Evolutionary conservation across 2,329 filamentous ascomycete genomes (phyloP).

Genomic region (Diaporthe sp.): DNA sequence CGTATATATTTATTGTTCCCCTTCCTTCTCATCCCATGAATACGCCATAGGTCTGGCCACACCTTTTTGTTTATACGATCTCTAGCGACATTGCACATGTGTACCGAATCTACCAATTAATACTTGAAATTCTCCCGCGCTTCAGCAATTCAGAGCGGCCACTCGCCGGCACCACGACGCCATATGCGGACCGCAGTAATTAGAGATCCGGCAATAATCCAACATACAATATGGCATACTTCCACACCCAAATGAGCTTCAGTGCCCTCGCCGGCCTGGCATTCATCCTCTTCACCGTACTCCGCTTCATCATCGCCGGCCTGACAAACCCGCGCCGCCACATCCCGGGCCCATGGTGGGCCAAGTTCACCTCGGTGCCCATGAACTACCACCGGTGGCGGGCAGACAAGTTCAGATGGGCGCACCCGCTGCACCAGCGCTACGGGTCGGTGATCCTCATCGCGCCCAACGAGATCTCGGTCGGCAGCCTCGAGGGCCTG

Average conservation of each 20-base stretch:
- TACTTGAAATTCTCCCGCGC: too few relatives aligned
- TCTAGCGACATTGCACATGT: neutral
- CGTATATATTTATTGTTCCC: neutral
- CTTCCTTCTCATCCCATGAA: neutral
- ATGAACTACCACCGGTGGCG: conserved; percentile 32
- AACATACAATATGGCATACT: neutral
- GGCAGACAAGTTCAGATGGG: conserved; percentile 31
- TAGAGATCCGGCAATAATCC: neutral
- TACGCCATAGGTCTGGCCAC: too few relatives aligned
- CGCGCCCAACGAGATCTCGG: conserved; percentile 36
- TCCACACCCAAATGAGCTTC: neutral
- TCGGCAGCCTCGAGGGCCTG: conserved; percentile 32
- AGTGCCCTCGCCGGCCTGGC: neutral
- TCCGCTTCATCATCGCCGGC: conserved; percentile 19
- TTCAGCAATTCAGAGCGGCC: neutral
- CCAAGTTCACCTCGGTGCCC: conserved; percentile 27
- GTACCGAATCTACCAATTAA: too few relatives aligned
- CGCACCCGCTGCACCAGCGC: conserved; percentile 21
- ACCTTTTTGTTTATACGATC: neutral
- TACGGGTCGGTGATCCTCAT: conserved; percentile 32
- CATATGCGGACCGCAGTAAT: neutral
- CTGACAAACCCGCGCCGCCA: conserved; percentile 29
- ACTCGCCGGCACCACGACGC: neutral
- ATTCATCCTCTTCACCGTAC: neutral
- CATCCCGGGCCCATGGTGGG: conserved; percentile 35